A percentile compares a stretch with the other conserved stretches of the same genome.
Evolutionary conservation across 345 rosid species (phyloP).

Genomic region (Citrus cavaleriei): DNA sequence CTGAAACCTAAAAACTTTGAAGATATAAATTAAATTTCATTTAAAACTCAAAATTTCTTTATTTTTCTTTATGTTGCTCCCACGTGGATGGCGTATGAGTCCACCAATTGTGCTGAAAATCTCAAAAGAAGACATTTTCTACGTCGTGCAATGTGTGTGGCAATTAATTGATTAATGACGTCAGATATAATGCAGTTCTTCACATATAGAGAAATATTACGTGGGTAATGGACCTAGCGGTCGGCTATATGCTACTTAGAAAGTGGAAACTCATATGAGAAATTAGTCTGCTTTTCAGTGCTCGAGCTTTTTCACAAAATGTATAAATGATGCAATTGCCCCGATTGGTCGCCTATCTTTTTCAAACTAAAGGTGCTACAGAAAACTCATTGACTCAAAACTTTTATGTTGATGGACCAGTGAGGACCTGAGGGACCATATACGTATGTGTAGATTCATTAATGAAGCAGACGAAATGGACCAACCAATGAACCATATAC

Average conservation of each 20-base stretch:
- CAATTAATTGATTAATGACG: not conserved
- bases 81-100: slow-evolving; percentile 3
- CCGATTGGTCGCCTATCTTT: not conserved
- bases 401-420: not conserved
- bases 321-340: too few species aligned
- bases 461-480: not conserved
- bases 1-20: not conserved
- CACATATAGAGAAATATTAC: not conserved
- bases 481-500: not conserved
- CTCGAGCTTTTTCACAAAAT: not conserved
- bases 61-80: not conserved
- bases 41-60: too few species aligned
- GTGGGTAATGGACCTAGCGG: not conserved
- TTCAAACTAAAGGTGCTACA: not conserved
- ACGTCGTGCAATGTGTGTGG: not conserved
- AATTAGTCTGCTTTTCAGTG: not conserved
- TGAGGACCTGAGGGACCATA: not conserved
- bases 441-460: not conserved
- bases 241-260: not conserved
- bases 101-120: not conserved
- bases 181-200: not conserved
- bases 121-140: not conserved
- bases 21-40: not conserved
- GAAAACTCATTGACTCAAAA: not conserved
- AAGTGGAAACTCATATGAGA: too few species aligned